Evolutionary conservation across 2,329 filamentous ascomycete species (phyloP).

Genomic region (Xylaria sp.): DNA sequence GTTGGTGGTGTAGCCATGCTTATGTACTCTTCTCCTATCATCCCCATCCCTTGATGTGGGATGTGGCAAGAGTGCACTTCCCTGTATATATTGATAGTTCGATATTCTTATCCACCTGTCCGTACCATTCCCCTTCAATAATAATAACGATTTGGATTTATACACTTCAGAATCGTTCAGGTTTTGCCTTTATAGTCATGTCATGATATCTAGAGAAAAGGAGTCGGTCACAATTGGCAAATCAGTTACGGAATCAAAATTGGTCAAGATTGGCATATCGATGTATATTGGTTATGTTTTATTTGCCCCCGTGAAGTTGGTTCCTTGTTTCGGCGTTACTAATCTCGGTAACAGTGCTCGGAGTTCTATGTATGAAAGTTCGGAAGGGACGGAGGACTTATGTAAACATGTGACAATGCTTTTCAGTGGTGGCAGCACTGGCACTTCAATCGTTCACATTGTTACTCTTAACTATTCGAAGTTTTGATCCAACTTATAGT

Average conservation of each 20-base stretch:
- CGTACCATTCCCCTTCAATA: background rate
- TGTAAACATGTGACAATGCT: too few relatives aligned
- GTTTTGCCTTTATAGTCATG: background rate
- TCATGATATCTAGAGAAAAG: background rate
- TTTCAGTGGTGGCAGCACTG: too few relatives aligned
- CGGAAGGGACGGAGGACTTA: too few relatives aligned
- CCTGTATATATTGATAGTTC: constrained; percentile 37
- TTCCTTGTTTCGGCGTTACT: too few relatives aligned
- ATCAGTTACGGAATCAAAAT: constrained; percentile 1
- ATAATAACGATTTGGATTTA: constrained; percentile 1
- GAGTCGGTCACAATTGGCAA: background rate
- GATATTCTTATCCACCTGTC: constrained; percentile 23
- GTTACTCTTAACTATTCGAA: background rate
- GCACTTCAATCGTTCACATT: background rate
- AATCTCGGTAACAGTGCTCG: too few relatives aligned
- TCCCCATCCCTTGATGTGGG: constrained; percentile 1
- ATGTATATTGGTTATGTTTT: background rate
- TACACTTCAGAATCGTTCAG: background rate
- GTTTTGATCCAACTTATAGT: background rate
- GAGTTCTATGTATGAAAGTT: too few relatives aligned
- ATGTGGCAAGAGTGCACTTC: constrained; percentile 20
- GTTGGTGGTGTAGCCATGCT: constrained; percentile 31
- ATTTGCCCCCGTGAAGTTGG: too few relatives aligned
- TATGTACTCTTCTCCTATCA: constrained; percentile 21
- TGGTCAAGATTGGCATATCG: background rate